phyloP scores from a whole-genome alignment of 352 stramenopile genomes.

The Phytophthora hybrid region DNA sequence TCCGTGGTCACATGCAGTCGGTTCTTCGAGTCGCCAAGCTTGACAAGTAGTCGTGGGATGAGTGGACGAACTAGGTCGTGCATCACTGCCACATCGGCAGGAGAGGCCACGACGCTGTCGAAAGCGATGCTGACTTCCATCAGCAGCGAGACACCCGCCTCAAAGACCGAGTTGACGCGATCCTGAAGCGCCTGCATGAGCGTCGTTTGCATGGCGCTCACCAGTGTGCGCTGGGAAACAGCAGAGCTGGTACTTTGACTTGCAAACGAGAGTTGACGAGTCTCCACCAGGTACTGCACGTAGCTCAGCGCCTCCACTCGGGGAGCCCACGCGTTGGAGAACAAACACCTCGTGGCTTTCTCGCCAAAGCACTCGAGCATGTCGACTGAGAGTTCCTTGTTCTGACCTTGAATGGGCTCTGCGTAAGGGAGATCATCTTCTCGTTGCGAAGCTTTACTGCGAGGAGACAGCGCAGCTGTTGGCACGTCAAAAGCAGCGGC shows the following conservation, averaged over 20 bases:
- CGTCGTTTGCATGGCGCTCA: conserved; percentile 62
- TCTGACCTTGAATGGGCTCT: conserved; percentile 72
- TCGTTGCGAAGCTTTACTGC: conserved; percentile 61
- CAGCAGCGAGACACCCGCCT: conserved; percentile 70
- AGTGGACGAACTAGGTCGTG: conserved; percentile 74
- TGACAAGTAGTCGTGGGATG: conserved; percentile 73
- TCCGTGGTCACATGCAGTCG: conserved; percentile 75
- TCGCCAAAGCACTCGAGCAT: conserved; percentile 74
- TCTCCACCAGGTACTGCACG: conserved; percentile 72
- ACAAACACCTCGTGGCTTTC: conserved; percentile 76
- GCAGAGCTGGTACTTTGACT: not conserved
- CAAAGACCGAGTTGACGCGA: conserved; percentile 82
- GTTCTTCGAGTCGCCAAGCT: conserved; percentile 81
- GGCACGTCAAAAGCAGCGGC: conserved; percentile 33
- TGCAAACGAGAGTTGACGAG: conserved; percentile 60
- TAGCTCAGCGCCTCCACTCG: conserved; percentile 84
- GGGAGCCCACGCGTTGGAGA: conserved; percentile 85
- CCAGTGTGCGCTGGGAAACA: conserved; percentile 24
- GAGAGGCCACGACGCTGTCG: conserved; percentile 37
- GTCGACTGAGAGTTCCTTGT: conserved; percentile 54
- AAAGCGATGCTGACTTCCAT: conserved; percentile 81
- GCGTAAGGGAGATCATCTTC: conserved; percentile 86
- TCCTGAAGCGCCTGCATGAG: conserved; percentile 72
- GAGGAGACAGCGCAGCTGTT: conserved; percentile 38
- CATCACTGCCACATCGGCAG: conserved; percentile 37